Percentiles rank a stretch among this genome's conserved stretches.
These are phyloP conservation scores for Penicillium aurantiogriseum DNA, from an alignment of 2,329 filamentous ascomycete species.

Conservation along the genomic window DNA sequence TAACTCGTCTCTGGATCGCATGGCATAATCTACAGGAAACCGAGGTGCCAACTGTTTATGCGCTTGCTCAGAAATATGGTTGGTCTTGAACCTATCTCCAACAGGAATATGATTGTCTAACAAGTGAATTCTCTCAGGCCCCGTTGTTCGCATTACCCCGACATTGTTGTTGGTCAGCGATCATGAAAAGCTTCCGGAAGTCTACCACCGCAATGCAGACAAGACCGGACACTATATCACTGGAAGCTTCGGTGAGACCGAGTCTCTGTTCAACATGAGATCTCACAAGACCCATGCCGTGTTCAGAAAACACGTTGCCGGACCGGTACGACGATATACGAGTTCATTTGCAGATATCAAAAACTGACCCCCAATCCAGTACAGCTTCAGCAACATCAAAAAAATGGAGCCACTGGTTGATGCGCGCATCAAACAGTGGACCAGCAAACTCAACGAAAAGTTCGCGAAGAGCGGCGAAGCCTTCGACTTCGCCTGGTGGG, in stretches of 20 bases:
- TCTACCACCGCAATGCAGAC: slow-evolving; percentile 56
- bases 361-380: slow-evolving; percentile 30
- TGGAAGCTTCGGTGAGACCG: slow-evolving; percentile 56
- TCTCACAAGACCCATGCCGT: slow-evolving; percentile 52
- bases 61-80: slow-evolving; percentile 53
- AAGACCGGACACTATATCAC: slow-evolving; percentile 61
- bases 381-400: slow-evolving; percentile 57
- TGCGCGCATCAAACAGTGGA: slow-evolving; percentile 51
- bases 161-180: slow-evolving; percentile 55
- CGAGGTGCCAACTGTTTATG: slow-evolving; percentile 45
- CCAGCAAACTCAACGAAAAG: slow-evolving; percentile 45
- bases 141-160: slow-evolving; percentile 54
- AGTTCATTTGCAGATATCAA: neutral
- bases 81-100: neutral
- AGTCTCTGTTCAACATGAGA: slow-evolving; percentile 59
- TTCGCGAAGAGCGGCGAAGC: slow-evolving; percentile 48
- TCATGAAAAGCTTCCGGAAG: slow-evolving; percentile 54
- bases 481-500: slow-evolving; percentile 59
- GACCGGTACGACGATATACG: slow-evolving; percentile 36
- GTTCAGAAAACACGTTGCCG: slow-evolving; percentile 55
- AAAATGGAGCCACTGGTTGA: slow-evolving; percentile 60
- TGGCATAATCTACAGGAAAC: slow-evolving; percentile 52
- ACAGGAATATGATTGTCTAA: neutral
- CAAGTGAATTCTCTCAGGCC: slow-evolving; percentile 37
- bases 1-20: slow-evolving; percentile 56